A percentile compares a stretch with the other conserved stretches of the same genome.
Conservation (phyloP, 1,139 yeast genomes). For the Blastobotrys ciferrii region DNA sequence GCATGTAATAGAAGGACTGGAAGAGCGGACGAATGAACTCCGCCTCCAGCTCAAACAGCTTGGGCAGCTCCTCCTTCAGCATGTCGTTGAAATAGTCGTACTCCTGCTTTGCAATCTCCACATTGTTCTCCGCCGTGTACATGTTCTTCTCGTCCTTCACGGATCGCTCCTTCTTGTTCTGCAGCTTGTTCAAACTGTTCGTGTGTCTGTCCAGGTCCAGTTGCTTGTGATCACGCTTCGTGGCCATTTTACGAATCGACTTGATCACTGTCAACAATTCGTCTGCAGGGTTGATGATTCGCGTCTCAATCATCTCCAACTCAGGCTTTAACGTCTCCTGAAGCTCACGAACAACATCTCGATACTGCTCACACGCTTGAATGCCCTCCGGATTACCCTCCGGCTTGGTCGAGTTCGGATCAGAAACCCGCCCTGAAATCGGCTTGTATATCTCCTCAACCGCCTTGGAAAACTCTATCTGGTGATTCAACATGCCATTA, state of each 20-base stretch:
- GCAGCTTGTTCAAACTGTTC: slow-evolving; percentile 64
- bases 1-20: slow-evolving; percentile 95
- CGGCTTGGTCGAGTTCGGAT: slow-evolving; percentile 78
- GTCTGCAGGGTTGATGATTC: slow-evolving; percentile 89
- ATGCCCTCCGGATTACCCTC: slow-evolving; percentile 97
- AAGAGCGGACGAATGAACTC: slow-evolving; percentile 91
- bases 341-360: slow-evolving; percentile 81
- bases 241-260: slow-evolving; percentile 85
- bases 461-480: slow-evolving; percentile 88
- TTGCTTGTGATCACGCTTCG: slow-evolving; percentile 93
- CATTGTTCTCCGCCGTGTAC: slow-evolving; percentile 85
- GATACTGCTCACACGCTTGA: slow-evolving; percentile 87
- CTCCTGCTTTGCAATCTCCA: slow-evolving; percentile 90
- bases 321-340: slow-evolving; percentile 89
- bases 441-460: slow-evolving; percentile 97
- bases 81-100: slow-evolving; percentile 93
- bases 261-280: slow-evolving; percentile 81
- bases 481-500: slow-evolving; percentile 89
- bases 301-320: slow-evolving; percentile 83
- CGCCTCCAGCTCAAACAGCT: slow-evolving; percentile 80
- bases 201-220: slow-evolving; percentile 88
- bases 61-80: slow-evolving; percentile 86
- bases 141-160: slow-evolving; percentile 87
- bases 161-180: slow-evolving; percentile 77
- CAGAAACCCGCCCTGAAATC: slow-evolving; percentile 85